phyloP scores from a whole-genome alignment of 495 filamentous ascomycete genomes.

The Aspergillus haitiensis region DNA sequence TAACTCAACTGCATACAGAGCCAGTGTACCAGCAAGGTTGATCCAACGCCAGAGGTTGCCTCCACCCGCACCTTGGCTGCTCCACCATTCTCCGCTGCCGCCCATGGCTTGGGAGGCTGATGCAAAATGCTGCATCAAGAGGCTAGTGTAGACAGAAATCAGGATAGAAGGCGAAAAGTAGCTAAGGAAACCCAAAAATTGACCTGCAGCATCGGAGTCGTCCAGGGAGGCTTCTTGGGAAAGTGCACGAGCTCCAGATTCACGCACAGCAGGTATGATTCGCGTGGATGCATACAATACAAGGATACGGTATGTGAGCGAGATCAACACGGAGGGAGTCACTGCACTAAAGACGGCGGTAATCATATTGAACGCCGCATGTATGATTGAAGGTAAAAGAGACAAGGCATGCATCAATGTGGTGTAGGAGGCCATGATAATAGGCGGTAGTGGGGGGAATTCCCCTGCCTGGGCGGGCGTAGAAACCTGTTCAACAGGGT shows the following conservation, averaged over 20 bases:
- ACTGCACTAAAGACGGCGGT: conserved; percentile 88
- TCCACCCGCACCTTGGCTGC: conserved; percentile 70
- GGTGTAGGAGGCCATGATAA: conserved; percentile 98
- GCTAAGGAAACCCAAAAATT: conserved; percentile 75
- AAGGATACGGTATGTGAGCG: conserved; percentile 84
- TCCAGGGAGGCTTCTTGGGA: conserved; percentile 81
- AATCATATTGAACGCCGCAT: conserved; percentile 82
- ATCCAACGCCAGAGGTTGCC: conserved; percentile 91
- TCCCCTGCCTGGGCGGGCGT: conserved; percentile 63
- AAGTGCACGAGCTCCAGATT: conserved; percentile 77
- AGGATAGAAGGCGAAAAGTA: conserved; percentile 93
- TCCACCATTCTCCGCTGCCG: conserved; percentile 80
- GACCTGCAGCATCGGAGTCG: conserved; percentile 78
- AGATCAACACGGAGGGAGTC: conserved; percentile 92
- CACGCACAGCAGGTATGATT: conserved; percentile 90
- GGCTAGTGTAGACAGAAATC: conserved; percentile 93
- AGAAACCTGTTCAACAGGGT: conserved; percentile 55
- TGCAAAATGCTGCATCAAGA: conserved; percentile 93
- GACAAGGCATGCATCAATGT: conserved; percentile 84
- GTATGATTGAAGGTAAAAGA: conserved; percentile 76
- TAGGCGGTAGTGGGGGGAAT: conserved; percentile 90
- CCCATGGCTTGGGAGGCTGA: conserved; percentile 61
- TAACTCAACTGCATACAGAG: conserved; percentile 83
- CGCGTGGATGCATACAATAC: conserved; percentile 95
- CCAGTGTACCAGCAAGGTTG: conserved; percentile 85